A percentile compares a stretch with the other conserved stretches of the same genome.
phyloP scores from a whole-genome alignment of 768 basidiomycete genomes.

The Pleurotus salmoneostramineus region DNA sequence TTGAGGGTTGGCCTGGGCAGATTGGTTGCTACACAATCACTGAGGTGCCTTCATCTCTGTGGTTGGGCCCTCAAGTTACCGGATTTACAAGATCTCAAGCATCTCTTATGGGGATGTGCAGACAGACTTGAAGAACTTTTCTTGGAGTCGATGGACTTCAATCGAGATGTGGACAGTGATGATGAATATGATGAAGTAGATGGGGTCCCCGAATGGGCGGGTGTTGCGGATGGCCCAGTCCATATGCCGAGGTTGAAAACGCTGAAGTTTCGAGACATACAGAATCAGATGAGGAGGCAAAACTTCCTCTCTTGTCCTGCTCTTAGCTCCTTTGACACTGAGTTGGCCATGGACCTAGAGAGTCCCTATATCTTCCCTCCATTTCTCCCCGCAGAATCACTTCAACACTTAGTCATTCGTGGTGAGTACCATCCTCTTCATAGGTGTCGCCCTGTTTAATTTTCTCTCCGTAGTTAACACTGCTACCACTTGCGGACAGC shows the following conservation, averaged over 20 bases:
- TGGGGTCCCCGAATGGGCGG: neutral
- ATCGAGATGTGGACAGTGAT: neutral
- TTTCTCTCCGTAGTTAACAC: neutral
- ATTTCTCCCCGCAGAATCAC: neutral
- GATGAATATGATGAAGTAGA: neutral
- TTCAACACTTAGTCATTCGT: neutral
- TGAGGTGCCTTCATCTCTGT: neutral
- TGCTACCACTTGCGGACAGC: neutral
- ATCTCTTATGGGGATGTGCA: neutral
- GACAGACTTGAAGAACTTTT: neutral
- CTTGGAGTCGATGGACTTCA: neutral
- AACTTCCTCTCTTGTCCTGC: neutral
- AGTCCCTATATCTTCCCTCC: neutral
- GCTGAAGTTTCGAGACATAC: neutral
- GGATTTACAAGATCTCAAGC: neutral
- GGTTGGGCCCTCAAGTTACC: neutral
- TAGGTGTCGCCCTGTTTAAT: neutral
- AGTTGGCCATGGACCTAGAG: neutral
- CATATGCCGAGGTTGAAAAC: neutral
- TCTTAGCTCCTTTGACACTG: neutral
- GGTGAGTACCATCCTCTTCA: neutral
- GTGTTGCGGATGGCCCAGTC: neutral
- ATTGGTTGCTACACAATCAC: neutral
- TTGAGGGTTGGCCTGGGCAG: neutral
- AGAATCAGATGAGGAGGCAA: neutral